Base-by-base conservation (phyloP, 1,284 basidiomycete genomes). In the Melampsora larici-populina region DNA sequence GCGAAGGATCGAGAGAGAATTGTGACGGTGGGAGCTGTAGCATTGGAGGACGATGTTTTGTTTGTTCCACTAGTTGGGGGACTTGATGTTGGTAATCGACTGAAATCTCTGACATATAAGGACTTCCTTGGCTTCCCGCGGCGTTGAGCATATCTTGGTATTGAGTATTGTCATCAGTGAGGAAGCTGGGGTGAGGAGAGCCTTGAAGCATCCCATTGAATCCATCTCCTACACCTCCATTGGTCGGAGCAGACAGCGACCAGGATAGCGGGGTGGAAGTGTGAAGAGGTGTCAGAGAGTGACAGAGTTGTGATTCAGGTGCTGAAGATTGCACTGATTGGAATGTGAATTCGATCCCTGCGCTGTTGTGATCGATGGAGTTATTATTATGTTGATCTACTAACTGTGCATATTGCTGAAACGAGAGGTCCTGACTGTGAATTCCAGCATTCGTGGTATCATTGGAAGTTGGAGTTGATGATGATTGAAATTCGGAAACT, bases 31-130 rank as follows among this genome's bases (percentile, higher is more conserved):
- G 55, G 17, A 58, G 55, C 3, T 58, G 55, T 58, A 58, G 15
- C 55, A 58, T 58, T n/a, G 55, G 55, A 58, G 55, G 55, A 3
- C 55, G 55, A 58, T 58, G 55, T 58, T 58, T 58, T 9, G 55
- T 29, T n/a, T 58, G 55, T 58, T 58, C 55, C 11, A n/a, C 40
- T 8, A 24, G 21, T 24, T 58, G 55, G 21, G 55, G 18, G 17
- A 58, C 18, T 58, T 58, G 55, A 58, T 29, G 29, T 29, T 1
- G 17, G 29, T 58, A 58, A 29, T 58, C 55, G 21, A 58, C 29
- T 21, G n/a, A n/a, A 24, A 58, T 24, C n/a, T 58, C 55, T 9
- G 55, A 58, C 55, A 13, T 29, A 21, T 58, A 58, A 24, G 55
- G 55, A 58, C 29, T 58, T 24, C 29, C 29, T n/a, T 24, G n/a